phyloP scores from a whole-genome alignment of 2,329 filamentous ascomycete genomes.

The Clarireedia homoeocarpa region DNA sequence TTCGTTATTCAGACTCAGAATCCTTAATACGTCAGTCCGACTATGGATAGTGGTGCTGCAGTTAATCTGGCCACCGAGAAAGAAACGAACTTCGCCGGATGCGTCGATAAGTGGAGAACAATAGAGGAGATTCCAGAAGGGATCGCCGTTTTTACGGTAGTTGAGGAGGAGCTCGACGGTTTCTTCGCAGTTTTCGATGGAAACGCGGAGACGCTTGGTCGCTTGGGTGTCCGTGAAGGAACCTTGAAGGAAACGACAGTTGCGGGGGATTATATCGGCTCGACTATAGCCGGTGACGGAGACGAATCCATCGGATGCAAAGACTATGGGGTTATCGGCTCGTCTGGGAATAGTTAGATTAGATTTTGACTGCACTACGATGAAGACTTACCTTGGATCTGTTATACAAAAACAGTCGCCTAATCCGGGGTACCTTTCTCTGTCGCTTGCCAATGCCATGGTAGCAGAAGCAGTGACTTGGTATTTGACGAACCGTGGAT shows the following conservation, averaged over 20 bases:
- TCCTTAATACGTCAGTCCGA: conserved; percentile 41
- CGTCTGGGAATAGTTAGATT: conserved; percentile 19
- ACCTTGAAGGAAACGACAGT: conserved; percentile 44
- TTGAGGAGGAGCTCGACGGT: conserved; percentile 44
- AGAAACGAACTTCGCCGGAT: conserved; percentile 41
- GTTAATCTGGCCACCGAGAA: conserved; percentile 50
- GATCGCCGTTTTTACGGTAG: conserved; percentile 41
- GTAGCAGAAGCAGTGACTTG: conserved; percentile 41
- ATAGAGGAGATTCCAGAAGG: conserved; percentile 51
- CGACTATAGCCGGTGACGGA: conserved; percentile 42
- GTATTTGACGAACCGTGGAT: conserved; percentile 44
- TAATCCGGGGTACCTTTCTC: conserved; percentile 42
- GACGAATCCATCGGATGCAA: conserved; percentile 44
- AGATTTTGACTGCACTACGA: background rate
- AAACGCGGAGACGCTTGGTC: conserved; percentile 35
- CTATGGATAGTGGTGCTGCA: conserved; percentile 46
- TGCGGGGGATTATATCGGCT: conserved; percentile 40
- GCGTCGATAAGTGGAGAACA: conserved; percentile 43
- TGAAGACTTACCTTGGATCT: conserved; percentile 34
- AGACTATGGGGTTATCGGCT: conserved; percentile 43
- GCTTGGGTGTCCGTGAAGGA: conserved; percentile 37
- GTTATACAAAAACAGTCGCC: conserved; percentile 52
- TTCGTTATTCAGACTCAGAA: conserved; percentile 36
- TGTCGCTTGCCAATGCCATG: conserved; percentile 36
- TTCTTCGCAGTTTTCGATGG: conserved; percentile 37